Conservation (phyloP, 1,284 basidiomycete genomes). For the Ustilago bromivora region DNA sequence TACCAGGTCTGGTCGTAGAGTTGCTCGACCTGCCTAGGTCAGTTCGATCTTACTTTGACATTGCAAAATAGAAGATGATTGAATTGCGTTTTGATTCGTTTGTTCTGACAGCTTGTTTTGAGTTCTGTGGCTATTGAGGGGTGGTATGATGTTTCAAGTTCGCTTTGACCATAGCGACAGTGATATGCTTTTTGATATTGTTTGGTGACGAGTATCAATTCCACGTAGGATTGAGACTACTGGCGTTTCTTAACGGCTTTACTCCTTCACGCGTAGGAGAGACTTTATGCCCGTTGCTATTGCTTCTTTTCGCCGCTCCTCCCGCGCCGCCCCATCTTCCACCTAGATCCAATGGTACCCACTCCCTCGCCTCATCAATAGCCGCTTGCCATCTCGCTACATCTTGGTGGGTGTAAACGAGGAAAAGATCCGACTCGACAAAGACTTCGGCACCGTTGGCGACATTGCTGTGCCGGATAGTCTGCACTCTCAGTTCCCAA, state of each 20-base stretch:
- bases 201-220: constrained; percentile 8
- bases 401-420: constrained; percentile 37
- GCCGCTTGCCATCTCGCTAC: constrained; percentile 31
- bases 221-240: constrained; percentile 36
- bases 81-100: not conserved
- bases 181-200: constrained; percentile 4
- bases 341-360: constrained; percentile 33
- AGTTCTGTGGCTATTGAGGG: not conserved
- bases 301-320: not conserved
- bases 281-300: constrained; percentile 3
- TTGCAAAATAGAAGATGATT: not conserved
- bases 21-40: constrained; percentile 12
- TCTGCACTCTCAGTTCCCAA: constrained; percentile 45
- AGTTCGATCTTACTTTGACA: not conserved
- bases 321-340: constrained; percentile 11
- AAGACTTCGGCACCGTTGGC: constrained; percentile 23
- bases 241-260: constrained; percentile 22
- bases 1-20: constrained; percentile 45
- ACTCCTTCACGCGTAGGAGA: not conserved
- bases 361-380: constrained; percentile 40
- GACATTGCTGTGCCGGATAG: constrained; percentile 30
- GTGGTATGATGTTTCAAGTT: not conserved
- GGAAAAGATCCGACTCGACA: constrained; percentile 48
- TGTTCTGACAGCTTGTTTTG: not conserved
- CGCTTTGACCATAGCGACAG: not conserved